Evolutionary conservation across 495 filamentous ascomycete genomes (phyloP).

Genomic region (Penicillium lagena): DNA sequence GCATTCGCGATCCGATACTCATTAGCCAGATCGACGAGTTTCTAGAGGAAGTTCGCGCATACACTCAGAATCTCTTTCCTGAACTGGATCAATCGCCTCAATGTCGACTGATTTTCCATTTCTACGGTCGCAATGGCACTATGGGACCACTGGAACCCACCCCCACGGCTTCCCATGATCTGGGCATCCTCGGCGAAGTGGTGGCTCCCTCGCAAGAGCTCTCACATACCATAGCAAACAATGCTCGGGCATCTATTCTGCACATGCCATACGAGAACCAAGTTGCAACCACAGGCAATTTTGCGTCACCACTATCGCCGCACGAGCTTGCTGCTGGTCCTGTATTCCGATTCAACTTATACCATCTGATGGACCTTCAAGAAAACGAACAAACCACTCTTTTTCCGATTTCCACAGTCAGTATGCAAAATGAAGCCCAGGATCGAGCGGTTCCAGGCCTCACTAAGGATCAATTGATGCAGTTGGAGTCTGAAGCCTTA

Average conservation of each 20-base stretch:
- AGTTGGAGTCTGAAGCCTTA: background rate
- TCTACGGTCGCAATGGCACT: constrained; percentile 30
- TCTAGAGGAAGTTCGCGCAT: constrained; percentile 16
- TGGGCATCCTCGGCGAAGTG: constrained; percentile 37
- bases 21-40: constrained; percentile 33
- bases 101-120: constrained; percentile 31
- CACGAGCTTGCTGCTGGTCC: constrained; percentile 30
- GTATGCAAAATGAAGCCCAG: background rate
- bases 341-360: constrained; percentile 37
- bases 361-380: constrained; percentile 38
- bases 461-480: too few relatives aligned
- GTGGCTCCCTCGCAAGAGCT: constrained; percentile 33
- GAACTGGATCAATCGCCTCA: constrained; percentile 5
- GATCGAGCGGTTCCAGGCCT: background rate
- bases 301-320: constrained; percentile 31
- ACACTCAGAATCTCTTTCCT: constrained; percentile 15
- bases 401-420: constrained; percentile 1
- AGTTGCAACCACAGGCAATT: constrained; percentile 39
- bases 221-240: constrained; percentile 28
- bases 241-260: constrained; percentile 26
- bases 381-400: constrained; percentile 18
- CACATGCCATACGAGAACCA: constrained; percentile 40
- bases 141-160: constrained; percentile 10
- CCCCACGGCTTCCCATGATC: constrained; percentile 10
- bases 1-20: constrained; percentile 39